Evolutionary conservation across 2,329 filamentous ascomycete genomes (phyloP).

Genomic region (Hysterium pulicare): DNA sequence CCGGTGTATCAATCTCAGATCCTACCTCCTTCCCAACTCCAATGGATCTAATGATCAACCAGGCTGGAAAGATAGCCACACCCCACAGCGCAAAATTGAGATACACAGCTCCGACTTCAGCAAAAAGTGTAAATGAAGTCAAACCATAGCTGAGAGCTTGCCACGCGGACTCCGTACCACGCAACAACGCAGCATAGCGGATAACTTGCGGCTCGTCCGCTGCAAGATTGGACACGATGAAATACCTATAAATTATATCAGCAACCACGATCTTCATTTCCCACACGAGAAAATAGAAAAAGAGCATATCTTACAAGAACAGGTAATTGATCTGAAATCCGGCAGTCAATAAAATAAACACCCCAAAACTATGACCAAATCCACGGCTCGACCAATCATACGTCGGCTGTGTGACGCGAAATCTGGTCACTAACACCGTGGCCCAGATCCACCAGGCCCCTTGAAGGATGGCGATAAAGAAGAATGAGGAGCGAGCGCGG

Average conservation of each 20-base stretch:
- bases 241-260: constrained; percentile 51
- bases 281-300: too few relatives aligned
- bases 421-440: constrained; percentile 62
- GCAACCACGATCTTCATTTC: not conserved
- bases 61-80: constrained; percentile 61
- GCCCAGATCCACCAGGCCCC: constrained; percentile 73
- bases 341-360: constrained; percentile 65
- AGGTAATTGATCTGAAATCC: constrained; percentile 73
- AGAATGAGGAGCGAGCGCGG: constrained; percentile 56
- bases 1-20: not conserved
- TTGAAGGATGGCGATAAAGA: constrained; percentile 54
- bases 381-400: constrained; percentile 64
- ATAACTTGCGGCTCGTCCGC: constrained; percentile 61
- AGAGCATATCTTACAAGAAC: constrained; percentile 52
- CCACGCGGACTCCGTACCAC: constrained; percentile 69
- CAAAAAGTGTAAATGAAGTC: constrained; percentile 60
- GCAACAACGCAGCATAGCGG: constrained; percentile 63
- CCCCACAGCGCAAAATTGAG: constrained; percentile 69
- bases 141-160: constrained; percentile 71
- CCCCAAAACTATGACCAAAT: constrained; percentile 64
- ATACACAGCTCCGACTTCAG: constrained; percentile 63
- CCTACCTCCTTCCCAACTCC: constrained; percentile 29
- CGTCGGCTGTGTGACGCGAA: constrained; percentile 53
- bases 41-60: constrained; percentile 61
- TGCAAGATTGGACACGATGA: constrained; percentile 66